Evolutionary conservation across 2,329 filamentous ascomycete genomes (phyloP).

Genomic region (Endocalyx cinctus): DNA sequence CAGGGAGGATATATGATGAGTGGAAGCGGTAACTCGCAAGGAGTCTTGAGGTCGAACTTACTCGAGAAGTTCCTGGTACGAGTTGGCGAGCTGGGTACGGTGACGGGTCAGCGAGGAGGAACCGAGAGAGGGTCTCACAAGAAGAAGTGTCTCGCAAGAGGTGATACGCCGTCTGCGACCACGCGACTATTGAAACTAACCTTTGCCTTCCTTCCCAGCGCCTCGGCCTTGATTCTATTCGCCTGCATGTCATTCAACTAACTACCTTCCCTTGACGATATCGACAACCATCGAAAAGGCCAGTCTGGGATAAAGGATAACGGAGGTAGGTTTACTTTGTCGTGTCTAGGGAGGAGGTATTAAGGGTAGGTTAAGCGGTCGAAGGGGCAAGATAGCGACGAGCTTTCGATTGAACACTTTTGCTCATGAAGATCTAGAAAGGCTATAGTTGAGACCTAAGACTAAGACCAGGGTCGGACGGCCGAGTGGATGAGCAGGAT

Average conservation of each 20-base stretch:
- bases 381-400: too few species aligned
- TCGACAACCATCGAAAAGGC: slow-evolving; percentile 16
- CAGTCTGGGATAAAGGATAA: not conserved
- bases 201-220: slow-evolving; percentile 34
- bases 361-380: too few species aligned
- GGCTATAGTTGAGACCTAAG: too few species aligned
- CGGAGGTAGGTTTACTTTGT: too few species aligned
- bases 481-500: too few species aligned
- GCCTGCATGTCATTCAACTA: slow-evolving; percentile 29
- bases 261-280: slow-evolving; percentile 13
- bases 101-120: slow-evolving; percentile 8
- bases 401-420: too few species aligned
- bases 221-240: slow-evolving; percentile 42
- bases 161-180: too few species aligned
- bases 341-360: too few species aligned
- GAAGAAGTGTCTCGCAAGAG: not conserved
- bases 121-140: too few species aligned
- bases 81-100: slow-evolving; percentile 75
- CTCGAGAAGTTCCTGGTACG: slow-evolving; percentile 94
- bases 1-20: not conserved
- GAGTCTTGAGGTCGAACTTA: slow-evolving; percentile 43
- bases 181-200: slow-evolving; percentile 12
- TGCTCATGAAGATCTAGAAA: too few species aligned
- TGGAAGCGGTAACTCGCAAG: too few species aligned
- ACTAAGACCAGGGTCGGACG: too few species aligned